A percentile compares a stretch with the other conserved stretches of the same genome.
These are phyloP conservation scores for Penicillium sp. DNA, from an alignment of 2,329 filamentous ascomycete genomes.

Conservation along the genomic window DNA sequence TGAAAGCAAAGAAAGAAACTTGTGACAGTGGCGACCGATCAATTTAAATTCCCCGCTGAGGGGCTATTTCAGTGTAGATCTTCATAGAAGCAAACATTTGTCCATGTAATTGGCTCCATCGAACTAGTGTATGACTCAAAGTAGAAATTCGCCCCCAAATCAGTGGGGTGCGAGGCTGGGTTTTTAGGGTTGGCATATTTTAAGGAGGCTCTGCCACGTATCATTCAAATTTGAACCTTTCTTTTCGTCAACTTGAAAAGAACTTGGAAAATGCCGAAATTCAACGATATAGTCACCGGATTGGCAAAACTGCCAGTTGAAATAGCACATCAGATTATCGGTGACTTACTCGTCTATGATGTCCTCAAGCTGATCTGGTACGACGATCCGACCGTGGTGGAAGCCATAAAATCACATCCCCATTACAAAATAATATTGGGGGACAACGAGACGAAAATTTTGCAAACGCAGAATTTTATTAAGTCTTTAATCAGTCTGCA, in stretches of 20 bases:
- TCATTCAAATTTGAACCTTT: not conserved
- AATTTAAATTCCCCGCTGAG: not conserved
- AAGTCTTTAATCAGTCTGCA: not conserved
- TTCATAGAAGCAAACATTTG: not conserved
- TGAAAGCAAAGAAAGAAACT: not conserved
- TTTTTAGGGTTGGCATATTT: not conserved
- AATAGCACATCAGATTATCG: constrained; percentile 24
- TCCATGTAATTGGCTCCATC: not conserved
- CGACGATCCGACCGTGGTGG: constrained; percentile 11
- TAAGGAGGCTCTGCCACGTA: not conserved
- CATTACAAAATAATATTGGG: constrained; percentile 8
- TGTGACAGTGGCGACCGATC: not conserved
- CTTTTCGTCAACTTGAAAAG: not conserved
- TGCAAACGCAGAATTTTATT: not conserved
- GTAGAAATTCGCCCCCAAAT: not conserved
- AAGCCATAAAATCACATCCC: constrained; percentile 12
- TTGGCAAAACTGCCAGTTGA: constrained; percentile 20
- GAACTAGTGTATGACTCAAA: not conserved
- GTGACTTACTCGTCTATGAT: constrained; percentile 25
- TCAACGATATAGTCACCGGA: not conserved
- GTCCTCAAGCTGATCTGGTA: constrained; percentile 18
- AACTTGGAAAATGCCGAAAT: not conserved
- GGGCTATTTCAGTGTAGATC: not conserved
- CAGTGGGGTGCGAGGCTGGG: not conserved
- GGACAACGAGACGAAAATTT: not conserved